phyloP scores from a whole-genome alignment of 2,329 filamentous ascomycete genomes.

The Metarhizium brunneum region DNA sequence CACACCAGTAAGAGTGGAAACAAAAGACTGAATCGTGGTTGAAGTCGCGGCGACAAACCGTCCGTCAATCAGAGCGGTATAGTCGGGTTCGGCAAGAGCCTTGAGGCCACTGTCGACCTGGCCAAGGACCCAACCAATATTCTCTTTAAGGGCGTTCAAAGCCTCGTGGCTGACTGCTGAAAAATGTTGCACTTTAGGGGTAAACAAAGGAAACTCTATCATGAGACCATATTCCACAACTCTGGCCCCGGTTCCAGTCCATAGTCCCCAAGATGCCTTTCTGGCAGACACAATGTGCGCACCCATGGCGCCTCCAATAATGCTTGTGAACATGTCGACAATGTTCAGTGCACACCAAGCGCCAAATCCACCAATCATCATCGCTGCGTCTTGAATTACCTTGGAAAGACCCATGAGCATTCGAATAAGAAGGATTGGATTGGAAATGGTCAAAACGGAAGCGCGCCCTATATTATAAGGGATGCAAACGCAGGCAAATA shows the following conservation, averaged over 20 bases:
- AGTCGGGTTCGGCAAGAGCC: constrained; percentile 36
- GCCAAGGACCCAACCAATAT: constrained; percentile 33
- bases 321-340: constrained; percentile 25
- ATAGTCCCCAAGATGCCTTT: constrained; percentile 33
- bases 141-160: constrained; percentile 48
- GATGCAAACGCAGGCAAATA: constrained; percentile 77
- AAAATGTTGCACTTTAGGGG: constrained; percentile 63
- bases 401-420: constrained; percentile 67
- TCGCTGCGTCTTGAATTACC: constrained; percentile 63
- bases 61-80: constrained; percentile 13
- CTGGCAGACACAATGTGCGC: constrained; percentile 21
- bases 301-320: constrained; percentile 22
- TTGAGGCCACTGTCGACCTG: constrained; percentile 25
- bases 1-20: constrained; percentile 11
- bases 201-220: constrained; percentile 40
- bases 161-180: constrained; percentile 68
- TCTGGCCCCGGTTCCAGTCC: constrained; percentile 33
- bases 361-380: constrained; percentile 53
- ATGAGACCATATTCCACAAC: constrained; percentile 40
- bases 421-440: constrained; percentile 67
- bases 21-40: constrained; percentile 4
- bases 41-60: constrained; percentile 7
- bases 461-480: constrained; percentile 89
- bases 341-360: constrained; percentile 34
- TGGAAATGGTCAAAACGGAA: constrained; percentile 68